phyloP scores from a whole-genome alignment of 352 stramenopile genomes.

The Globisporangium cystogenes region DNA sequence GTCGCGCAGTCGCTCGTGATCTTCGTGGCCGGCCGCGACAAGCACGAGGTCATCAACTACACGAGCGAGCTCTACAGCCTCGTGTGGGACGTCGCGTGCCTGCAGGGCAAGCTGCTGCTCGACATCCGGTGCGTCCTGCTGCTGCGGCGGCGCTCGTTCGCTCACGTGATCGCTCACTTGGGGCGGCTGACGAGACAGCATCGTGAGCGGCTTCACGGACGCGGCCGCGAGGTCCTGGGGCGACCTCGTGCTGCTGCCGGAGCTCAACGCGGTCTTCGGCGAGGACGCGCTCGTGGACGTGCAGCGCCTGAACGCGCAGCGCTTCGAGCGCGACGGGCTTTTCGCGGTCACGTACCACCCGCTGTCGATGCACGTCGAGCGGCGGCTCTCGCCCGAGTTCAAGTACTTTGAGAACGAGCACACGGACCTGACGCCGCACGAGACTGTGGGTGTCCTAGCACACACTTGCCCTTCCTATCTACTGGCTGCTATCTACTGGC shows the following conservation, averaged over 20 bases:
- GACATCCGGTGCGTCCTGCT: conserved; percentile 45
- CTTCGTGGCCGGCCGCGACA: conserved; percentile 51
- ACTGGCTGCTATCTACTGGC: neutral
- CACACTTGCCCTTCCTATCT: no score
- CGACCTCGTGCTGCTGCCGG: conserved; percentile 50
- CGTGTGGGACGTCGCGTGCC: conserved; percentile 62
- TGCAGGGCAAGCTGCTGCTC: conserved; percentile 45
- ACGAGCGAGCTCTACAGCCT: conserved; percentile 71
- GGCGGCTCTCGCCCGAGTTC: conserved; percentile 39
- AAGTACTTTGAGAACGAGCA: conserved; percentile 78
- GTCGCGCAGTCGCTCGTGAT: conserved; percentile 48
- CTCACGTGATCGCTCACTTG: neutral
- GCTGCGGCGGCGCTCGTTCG: neutral
- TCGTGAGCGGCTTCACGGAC: conserved; percentile 28
- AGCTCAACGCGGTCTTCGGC: conserved; percentile 64
- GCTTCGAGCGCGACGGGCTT: conserved; percentile 48
- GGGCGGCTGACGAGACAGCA: no score
- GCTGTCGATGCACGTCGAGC: conserved; percentile 41
- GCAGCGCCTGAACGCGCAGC: conserved; percentile 55
- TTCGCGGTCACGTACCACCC: conserved; percentile 62
- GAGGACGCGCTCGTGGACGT: conserved; percentile 57
- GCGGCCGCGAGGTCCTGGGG: conserved; percentile 37
- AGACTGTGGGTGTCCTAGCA: conserved; percentile 22
- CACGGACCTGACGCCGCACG: conserved; percentile 41
- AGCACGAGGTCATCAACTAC: conserved; percentile 69